Conservation (phyloP, 1,284 basidiomycete species). For the Apiotrichum siamense region DNA sequence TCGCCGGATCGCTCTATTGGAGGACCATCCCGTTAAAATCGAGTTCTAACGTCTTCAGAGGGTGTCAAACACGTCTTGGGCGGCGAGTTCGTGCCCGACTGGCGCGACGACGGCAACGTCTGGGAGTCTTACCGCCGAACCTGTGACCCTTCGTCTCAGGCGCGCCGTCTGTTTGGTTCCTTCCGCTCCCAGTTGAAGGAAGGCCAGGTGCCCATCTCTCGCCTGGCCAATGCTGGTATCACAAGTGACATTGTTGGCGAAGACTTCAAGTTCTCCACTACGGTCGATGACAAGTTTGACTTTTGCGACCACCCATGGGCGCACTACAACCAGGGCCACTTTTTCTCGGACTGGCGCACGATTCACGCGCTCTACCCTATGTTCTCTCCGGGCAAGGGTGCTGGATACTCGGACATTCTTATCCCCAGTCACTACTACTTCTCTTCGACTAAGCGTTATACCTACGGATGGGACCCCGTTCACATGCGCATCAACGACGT, state of each 20-base stretch:
- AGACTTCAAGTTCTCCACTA: constrained; percentile 58
- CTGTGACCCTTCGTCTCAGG: constrained; percentile 69
- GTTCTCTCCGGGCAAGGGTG: constrained; percentile 78
- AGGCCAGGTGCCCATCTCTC: constrained; percentile 46
- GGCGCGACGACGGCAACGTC: constrained; percentile 72
- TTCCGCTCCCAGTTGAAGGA: constrained; percentile 53
- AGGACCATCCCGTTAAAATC: too few species aligned
- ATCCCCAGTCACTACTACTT: constrained; percentile 95
- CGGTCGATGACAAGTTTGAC: constrained; percentile 61
- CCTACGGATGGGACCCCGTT: constrained; percentile 80
- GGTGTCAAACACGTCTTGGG: constrained; percentile 60
- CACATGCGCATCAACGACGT: constrained; percentile 62
- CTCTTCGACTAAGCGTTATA: constrained; percentile 70
- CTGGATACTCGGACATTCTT: constrained; percentile 78
- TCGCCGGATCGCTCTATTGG: too few species aligned
- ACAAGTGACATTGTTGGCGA: constrained; percentile 48
- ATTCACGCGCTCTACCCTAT: constrained; percentile 79
- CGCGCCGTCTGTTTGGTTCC: constrained; percentile 73
- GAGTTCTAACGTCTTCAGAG: constrained; percentile 43
- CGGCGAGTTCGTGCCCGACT: constrained; percentile 70
- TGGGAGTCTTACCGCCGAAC: constrained; percentile 91
- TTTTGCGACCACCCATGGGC: constrained; percentile 76
- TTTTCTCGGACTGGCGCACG: constrained; percentile 90
- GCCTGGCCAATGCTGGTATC: constrained; percentile 46
- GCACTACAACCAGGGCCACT: constrained; percentile 80